Base-by-base conservation (phyloP, 106 monocot species). In the Dioscorea alata region DNA sequence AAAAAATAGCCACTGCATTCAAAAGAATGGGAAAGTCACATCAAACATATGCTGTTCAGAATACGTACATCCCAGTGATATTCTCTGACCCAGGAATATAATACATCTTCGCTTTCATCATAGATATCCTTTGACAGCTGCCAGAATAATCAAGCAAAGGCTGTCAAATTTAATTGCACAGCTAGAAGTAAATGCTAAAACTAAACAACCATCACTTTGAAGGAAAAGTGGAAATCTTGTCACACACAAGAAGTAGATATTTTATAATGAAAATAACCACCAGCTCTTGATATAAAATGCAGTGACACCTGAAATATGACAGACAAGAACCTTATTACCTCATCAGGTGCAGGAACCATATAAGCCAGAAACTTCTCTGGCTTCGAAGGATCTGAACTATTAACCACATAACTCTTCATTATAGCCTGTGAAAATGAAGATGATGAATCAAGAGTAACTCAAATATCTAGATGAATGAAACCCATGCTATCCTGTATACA, bases 11-110 rank as follows among this genome's bases (percentile, higher is more conserved):
- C 10, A 42, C 8, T 60, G 18, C 56, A 34, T 52, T 65, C 23
- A 8, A 68, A 50, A 31, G 16, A 62, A 12, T 54, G 59, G 4
- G 12, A 33, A 58, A 66, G 22, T 67, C 21, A 66, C 20, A 19
- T 61, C n/a, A 42, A 10, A 42, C 42, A 42, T 42, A 42, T 42
- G 0, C 4, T 54, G 0, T 54, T 15, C 7, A 19, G 0, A 61
- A 77, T 21, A 80, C 92, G 21, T 81, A 92, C 92, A 77, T 97
- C 87, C 92, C 92, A 97, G 56, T 89, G 81, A 71, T 97, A 97
- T 58, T 97, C 97, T 66, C 97, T 84, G 22, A 97, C 31, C 97
- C 97, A 97, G 23, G 80, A 80, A 60, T 97, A 97, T 18, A 68
- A 72, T 71, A 71, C 64, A 69, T 97, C 96, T 80, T 96, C 96